These are phyloP conservation scores for Colletotrichum karsti DNA, from an alignment of 2,329 filamentous ascomycete species.

Conservation along the genomic window DNA sequence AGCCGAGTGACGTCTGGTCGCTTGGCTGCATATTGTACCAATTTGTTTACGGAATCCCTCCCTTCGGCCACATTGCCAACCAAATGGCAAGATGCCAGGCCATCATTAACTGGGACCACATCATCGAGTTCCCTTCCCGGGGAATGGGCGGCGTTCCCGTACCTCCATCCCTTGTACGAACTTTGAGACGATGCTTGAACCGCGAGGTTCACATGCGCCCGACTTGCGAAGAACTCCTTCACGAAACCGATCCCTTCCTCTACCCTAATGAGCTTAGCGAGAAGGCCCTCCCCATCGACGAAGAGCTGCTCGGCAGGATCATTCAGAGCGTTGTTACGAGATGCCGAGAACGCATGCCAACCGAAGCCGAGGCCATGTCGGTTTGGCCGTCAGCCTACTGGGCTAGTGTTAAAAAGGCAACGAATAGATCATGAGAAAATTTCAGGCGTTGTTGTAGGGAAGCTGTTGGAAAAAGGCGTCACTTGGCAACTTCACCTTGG, in stretches of 20 bases:
- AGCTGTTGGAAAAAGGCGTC: constrained; percentile 22
- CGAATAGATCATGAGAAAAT: constrained; percentile 35
- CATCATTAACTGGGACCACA: constrained; percentile 81
- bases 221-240: constrained; percentile 69
- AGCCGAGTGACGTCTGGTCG: constrained; percentile 95
- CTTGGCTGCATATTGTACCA: constrained; percentile 97
- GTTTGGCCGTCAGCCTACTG: constrained; percentile 71
- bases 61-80: constrained; percentile 91
- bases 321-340: constrained; percentile 69
- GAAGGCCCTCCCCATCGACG: constrained; percentile 66
- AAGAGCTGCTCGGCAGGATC: constrained; percentile 69
- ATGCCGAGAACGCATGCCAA: constrained; percentile 66
- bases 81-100: constrained; percentile 87
- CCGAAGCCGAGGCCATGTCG: constrained; percentile 62
- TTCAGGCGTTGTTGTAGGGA: constrained; percentile 19
- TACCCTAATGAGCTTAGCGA: constrained; percentile 67
- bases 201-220: constrained; percentile 70
- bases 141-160: constrained; percentile 73
- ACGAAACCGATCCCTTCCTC: constrained; percentile 68
- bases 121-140: constrained; percentile 75
- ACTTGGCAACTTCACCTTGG: constrained; percentile 14
- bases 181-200: constrained; percentile 69
- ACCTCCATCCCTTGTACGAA: constrained; percentile 66
- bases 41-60: constrained; percentile 96
- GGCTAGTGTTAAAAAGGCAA: constrained; percentile 64